These are phyloP conservation scores for Lodderomyces jiufengensis DNA, from an alignment of 1,139 yeast species.

Conservation along the genomic window DNA sequence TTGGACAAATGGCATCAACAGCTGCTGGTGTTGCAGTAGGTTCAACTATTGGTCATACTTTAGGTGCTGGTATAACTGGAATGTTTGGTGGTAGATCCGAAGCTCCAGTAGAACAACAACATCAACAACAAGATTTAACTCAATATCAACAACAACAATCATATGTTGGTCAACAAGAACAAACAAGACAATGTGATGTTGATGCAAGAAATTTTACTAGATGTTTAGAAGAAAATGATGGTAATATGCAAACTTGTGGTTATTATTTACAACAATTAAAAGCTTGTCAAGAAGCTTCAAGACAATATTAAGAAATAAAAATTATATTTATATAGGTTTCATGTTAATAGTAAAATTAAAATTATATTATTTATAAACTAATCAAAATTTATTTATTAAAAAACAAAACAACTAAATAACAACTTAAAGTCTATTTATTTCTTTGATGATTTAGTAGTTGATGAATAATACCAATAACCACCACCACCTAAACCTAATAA, in stretches of 20 bases:
- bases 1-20: constrained; percentile 96
- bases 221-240: constrained; percentile 89
- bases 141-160: constrained; percentile 21
- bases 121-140: constrained; percentile 33
- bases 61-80: constrained; percentile 90
- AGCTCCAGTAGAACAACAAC: constrained; percentile 47
- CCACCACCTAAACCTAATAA: constrained; percentile 24
- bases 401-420: constrained; percentile 3
- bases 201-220: constrained; percentile 95
- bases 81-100: constrained; percentile 73
- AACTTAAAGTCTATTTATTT: neutral
- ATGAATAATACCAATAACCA: constrained; percentile 17
- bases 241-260: constrained; percentile 96
- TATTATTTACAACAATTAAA: constrained; percentile 94
- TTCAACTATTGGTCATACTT: constrained; percentile 91
- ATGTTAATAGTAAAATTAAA: constrained; percentile 11
- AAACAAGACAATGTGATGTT: constrained; percentile 69
- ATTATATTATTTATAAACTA: too few species aligned
- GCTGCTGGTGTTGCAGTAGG: constrained; percentile 99
- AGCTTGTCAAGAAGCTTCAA: constrained; percentile 94
- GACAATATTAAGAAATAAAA: constrained; percentile 54
- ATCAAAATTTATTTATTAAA: neutral
- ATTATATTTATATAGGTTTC: neutral
- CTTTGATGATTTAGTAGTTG: constrained; percentile 1
- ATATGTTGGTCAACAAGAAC: constrained; percentile 41